Evolutionary conservation across 331 rosid genomes (phyloP).

Genomic region (Cydonia oblonga): DNA sequence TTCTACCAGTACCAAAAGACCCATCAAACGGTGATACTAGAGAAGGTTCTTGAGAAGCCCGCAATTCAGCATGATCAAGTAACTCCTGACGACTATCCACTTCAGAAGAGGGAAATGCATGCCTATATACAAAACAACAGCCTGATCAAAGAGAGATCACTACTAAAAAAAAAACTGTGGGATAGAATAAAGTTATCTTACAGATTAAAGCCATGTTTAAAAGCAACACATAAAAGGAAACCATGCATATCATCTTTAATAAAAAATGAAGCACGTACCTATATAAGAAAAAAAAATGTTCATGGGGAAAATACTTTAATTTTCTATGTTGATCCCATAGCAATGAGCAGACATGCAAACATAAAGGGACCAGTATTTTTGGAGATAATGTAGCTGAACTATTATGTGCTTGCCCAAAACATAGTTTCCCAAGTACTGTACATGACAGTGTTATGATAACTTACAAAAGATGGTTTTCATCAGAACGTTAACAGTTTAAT

Average conservation of each 20-base stretch:
- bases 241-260: background rate
- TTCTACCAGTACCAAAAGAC: constrained; percentile 5
- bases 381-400: background rate
- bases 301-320: background rate
- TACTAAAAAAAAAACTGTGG: background rate
- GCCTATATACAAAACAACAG: constrained; percentile 30
- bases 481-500: background rate
- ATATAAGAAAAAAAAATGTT: background rate
- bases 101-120: constrained; percentile 11
- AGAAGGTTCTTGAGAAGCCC: constrained; percentile 25
- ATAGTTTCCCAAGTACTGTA: constrained; percentile 4
- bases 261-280: background rate
- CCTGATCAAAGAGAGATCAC: constrained; percentile 9
- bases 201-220: constrained; percentile 6
- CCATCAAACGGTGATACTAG: constrained; percentile 16
- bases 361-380: background rate
- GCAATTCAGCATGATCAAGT: constrained; percentile 6
- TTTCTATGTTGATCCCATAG: background rate
- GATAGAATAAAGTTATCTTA: constrained; percentile 4
- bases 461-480: background rate
- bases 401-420: background rate
- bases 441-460: constrained; percentile 1
- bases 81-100: too few species aligned
- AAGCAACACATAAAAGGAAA: constrained; percentile 5
- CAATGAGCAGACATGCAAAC: background rate